Evolutionary conservation across 1,284 basidiomycete genomes (phyloP), one percentile per base, ranked within the genome.

Genomic region (Cutaneotrichosporon dermatis): DNA sequence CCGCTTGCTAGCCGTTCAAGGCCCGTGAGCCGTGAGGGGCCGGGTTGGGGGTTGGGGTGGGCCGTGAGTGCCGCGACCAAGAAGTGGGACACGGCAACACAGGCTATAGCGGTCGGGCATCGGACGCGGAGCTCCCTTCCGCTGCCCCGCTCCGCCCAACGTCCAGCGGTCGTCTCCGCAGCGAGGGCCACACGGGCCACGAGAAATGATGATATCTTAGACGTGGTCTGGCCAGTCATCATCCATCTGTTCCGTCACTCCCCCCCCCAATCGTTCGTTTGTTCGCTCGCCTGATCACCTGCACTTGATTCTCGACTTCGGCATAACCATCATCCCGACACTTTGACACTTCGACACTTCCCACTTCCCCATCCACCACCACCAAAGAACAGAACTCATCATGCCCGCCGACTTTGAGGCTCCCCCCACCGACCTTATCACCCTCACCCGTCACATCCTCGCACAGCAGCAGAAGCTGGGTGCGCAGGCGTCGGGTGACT

Each of bases 361-460:
- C 50, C 35, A 15, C 43, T 3, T 43, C 54, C 16, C 37, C 41
- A 15, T 41, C 51, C 37, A 39, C 16, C 34, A 36, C 52, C 35
- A n/a, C n/a, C n/a, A n/a, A n/a, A n/a, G n/a, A n/a, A n/a, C 25
- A 25, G 25, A 25, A 25, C 25, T 5, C 49, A 55, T 39, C 44
- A 58, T 62, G 56, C n/a, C 51, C 55, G 53, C 50, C 33, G 57
- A 64, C 63, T 64, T 64, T 45, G 87, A 90, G 68, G 76, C 82
- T 59, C 89, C 89, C 65, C 86, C 82, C 79, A 89, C 88, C 56
- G 91, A 95, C 75, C 82, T 95, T 73, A 90, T 94, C 80, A 95
- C 92, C 57, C 85, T 95, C 73, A 95, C 92, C 62, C 84, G 91
- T 63, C 90, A 94, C 82, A 89, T 95, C 73, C 83, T 95, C 55